A percentile compares a stretch with the other conserved stretches of the same genome.
These are phyloP conservation scores for Chaetomiaceae sp. DNA, from an alignment of 2,329 filamentous ascomycete species.

Conservation along the genomic window DNA sequence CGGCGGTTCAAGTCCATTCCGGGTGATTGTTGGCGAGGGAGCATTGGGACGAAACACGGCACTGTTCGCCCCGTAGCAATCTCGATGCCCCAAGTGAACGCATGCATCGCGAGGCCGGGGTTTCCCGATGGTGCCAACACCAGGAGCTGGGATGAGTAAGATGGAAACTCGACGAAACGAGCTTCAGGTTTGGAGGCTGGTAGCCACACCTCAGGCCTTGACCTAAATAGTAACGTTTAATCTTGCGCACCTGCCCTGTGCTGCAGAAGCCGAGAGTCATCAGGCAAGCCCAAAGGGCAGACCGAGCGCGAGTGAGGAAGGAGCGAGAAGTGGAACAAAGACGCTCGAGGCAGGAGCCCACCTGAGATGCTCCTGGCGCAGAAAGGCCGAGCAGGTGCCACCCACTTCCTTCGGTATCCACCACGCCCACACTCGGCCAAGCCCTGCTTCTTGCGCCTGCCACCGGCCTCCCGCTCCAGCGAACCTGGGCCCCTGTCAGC, in stretches of 20 bases:
- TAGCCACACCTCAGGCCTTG: not conserved
- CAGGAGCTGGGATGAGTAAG: slow-evolving; percentile 9
- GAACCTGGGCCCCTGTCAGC: slow-evolving; percentile 7
- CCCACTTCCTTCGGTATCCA: not conserved
- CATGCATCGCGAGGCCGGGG: slow-evolving; percentile 5
- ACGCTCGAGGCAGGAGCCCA: slow-evolving; percentile 1
- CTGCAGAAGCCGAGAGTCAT: not conserved
- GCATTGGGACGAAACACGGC: slow-evolving; percentile 1
- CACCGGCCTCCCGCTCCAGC: slow-evolving; percentile 18
- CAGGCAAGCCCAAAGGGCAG: slow-evolving; percentile 8
- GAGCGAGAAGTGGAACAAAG: slow-evolving; percentile 13
- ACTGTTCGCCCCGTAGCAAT: slow-evolving; percentile 8
- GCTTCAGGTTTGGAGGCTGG: not conserved
- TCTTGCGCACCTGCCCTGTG: slow-evolving; percentile 12
- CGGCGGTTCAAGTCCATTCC: slow-evolving; percentile 20
- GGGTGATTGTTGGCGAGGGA: slow-evolving; percentile 10
- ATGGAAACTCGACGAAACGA: not conserved
- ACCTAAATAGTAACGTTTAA: not conserved
- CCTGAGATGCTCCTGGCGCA: not conserved
- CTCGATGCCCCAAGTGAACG: not conserved
- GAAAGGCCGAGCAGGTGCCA: not conserved
- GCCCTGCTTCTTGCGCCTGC: not conserved
- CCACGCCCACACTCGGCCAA: slow-evolving; percentile 5
- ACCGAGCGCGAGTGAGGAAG: slow-evolving; percentile 21
- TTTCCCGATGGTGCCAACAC: slow-evolving; percentile 11